These are phyloP conservation scores for Bipolaris sorokiniana DNA, from an alignment of 2,329 filamentous ascomycete genomes.

Conservation along the genomic window DNA sequence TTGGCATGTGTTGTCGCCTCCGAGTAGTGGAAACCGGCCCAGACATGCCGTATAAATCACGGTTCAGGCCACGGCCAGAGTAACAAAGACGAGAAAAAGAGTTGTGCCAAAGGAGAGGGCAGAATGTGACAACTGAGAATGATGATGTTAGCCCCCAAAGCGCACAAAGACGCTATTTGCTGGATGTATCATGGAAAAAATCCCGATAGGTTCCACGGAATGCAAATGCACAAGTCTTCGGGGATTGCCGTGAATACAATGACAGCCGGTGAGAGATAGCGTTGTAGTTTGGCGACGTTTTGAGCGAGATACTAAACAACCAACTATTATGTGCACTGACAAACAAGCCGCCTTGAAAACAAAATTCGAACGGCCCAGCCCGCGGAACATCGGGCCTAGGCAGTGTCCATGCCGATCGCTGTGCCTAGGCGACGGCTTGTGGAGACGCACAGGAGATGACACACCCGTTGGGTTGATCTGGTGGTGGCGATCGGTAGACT, in stretches of 20 bases:
- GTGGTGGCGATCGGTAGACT: neutral
- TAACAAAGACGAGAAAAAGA: neutral
- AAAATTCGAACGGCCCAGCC: neutral
- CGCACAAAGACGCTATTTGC: neutral
- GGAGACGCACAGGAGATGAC: neutral
- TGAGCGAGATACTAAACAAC: neutral
- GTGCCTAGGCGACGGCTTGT: neutral
- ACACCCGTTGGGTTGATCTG: neutral
- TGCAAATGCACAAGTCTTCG: neutral
- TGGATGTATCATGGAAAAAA: neutral
- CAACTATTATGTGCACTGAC: neutral
- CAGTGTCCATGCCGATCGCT: neutral
- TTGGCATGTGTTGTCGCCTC: neutral
- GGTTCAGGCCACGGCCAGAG: neutral
- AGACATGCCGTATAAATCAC: neutral
- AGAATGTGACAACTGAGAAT: neutral
- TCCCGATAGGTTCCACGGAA: neutral
- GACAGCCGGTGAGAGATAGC: neutral
- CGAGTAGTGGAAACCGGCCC: neutral
- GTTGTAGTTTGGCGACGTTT: neutral
- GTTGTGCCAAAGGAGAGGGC: neutral
- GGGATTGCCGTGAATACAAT: neutral
- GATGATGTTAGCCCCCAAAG: neutral
- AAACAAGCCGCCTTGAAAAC: neutral
- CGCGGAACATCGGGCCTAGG: neutral